phyloP scores from a whole-genome alignment of 768 basidiomycete species.

The Amanita pseudoporphyria region DNA sequence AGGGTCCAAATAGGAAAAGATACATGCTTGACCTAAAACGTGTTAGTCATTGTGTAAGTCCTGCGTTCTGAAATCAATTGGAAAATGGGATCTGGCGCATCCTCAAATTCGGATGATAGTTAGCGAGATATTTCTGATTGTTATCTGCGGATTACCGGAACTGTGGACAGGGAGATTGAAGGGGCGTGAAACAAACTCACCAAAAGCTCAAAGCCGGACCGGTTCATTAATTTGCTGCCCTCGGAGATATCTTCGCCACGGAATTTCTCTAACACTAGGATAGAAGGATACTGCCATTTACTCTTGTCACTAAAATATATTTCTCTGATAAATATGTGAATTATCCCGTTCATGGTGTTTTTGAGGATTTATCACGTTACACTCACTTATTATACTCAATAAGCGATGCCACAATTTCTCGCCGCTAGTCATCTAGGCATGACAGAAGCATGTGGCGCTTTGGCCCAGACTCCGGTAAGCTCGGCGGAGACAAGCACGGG shows the following conservation, averaged over 20 bases:
- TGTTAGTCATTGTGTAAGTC: not conserved
- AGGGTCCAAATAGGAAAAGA: not conserved
- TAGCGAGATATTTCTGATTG: not conserved
- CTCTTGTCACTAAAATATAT: not conserved
- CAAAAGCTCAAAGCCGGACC: not conserved
- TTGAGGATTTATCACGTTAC: not conserved
- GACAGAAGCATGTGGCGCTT: not conserved
- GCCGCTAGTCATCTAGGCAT: no score
- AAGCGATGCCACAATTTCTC: not conserved
- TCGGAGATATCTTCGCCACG: no score
- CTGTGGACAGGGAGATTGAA: not conserved
- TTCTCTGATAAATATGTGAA: no score
- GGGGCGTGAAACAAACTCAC: not conserved
- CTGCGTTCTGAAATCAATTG: not conserved
- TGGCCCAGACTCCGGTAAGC: not conserved
- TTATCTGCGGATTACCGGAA: not conserved
- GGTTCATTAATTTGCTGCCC: not conserved
- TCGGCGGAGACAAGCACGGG: not conserved
- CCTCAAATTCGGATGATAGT: not conserved
- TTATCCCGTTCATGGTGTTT: not conserved
- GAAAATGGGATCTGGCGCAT: not conserved
- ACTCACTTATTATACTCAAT: not conserved
- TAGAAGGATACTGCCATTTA: no score
- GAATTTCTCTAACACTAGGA: no score
- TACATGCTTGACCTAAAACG: not conserved